Base-by-base conservation (phyloP, 2,329 filamentous ascomycete genomes). In the Apiospora sp. region DNA sequence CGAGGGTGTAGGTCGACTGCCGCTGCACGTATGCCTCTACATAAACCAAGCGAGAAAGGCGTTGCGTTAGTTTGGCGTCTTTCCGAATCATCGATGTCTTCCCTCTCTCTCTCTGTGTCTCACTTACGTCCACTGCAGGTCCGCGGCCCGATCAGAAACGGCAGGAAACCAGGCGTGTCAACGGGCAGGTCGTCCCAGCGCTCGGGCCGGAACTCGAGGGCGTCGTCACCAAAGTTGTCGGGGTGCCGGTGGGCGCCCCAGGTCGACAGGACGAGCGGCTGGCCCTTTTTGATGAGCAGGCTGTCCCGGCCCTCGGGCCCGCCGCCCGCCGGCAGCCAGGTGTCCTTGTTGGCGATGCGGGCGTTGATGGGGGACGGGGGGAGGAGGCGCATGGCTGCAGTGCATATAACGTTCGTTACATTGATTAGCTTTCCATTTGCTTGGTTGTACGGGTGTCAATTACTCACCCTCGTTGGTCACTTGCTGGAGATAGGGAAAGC, bases 1-100 rank as follows among this genome's bases (percentile, higher is more conserved):
- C 49, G 49, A 51, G 49, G 49, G 49, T 51, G 49, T 51, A 51
- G 49, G n/a, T 51, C 6, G 49, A 51, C n/a, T 51, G 49, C 4
- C 49, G 49, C 49, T 51, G 49, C 49, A 51, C 49, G 12, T 51
- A 51, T 2, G 49, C 24, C n/a, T 51, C 48, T 51, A 4, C 2
- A 13, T n/a, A n/a, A n/a, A n/a, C n/a, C n/a, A 27, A n/a, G 22
- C 48, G 3, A 24, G 8, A n/a, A n/a, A n/a, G n/a, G n/a, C n/a
- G 22, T 51, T 51, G 48, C n/a, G n/a, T 51, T 27, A 51, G n/a
- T n/a, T n/a, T n/a, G n/a, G 48, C 48, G 27, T 51, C n/a, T 6
- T 14, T 4, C 2, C 41, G 12, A 43, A 12, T 10, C 2, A 12
- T 43, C 4, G 12, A 12, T 2, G 10, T 12, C 13, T 14, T 10